Evolutionary conservation across 1,139 yeast genomes (phyloP).

Genomic region (Casaregolazyma lundiana): DNA sequence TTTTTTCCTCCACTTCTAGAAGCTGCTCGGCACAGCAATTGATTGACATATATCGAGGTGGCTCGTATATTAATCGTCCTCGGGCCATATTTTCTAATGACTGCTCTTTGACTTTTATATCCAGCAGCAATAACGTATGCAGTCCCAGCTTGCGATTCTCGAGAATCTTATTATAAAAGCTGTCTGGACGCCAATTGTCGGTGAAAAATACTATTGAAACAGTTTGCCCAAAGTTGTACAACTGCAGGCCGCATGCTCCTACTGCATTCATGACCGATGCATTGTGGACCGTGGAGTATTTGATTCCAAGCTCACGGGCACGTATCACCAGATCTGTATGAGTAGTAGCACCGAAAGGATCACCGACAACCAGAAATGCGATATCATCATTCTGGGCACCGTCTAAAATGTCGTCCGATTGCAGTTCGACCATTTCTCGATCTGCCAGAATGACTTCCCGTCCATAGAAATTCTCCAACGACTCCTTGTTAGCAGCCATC

Average conservation of each 20-base stretch:
- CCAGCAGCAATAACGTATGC: conserved; percentile 82
- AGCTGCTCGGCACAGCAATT: conserved; percentile 85
- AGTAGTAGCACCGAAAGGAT: conserved; percentile 97
- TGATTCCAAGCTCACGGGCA: conserved; percentile 41
- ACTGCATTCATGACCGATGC: conserved; percentile 98
- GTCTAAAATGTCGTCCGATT: conserved; percentile 73
- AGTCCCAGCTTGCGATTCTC: conserved; percentile 88
- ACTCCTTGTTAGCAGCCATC: conserved; percentile 78
- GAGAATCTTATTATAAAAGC: conserved; percentile 82
- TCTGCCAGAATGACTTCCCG: conserved; percentile 84
- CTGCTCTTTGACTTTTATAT: conserved; percentile 95
- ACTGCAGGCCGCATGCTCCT: conserved; percentile 94
- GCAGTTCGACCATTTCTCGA: conserved; percentile 87
- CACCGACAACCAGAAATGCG: conserved; percentile 95
- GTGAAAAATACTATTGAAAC: conserved; percentile 94
- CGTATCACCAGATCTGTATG: conserved; percentile 65
- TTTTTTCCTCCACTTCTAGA: conserved; percentile 74
- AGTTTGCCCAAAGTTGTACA: conserved; percentile 94
- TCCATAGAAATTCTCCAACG: conserved; percentile 72
- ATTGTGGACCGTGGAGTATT: conserved; percentile 81
- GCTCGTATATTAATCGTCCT: conserved; percentile 88
- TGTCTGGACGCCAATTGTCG: conserved; percentile 93
- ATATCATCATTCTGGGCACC: conserved; percentile 75
- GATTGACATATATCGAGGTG: conserved; percentile 94
- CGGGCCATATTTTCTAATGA: conserved; percentile 91